Evolutionary conservation across 2,329 filamentous ascomycete genomes (phyloP).

Genomic region (Onygena corvina): DNA sequence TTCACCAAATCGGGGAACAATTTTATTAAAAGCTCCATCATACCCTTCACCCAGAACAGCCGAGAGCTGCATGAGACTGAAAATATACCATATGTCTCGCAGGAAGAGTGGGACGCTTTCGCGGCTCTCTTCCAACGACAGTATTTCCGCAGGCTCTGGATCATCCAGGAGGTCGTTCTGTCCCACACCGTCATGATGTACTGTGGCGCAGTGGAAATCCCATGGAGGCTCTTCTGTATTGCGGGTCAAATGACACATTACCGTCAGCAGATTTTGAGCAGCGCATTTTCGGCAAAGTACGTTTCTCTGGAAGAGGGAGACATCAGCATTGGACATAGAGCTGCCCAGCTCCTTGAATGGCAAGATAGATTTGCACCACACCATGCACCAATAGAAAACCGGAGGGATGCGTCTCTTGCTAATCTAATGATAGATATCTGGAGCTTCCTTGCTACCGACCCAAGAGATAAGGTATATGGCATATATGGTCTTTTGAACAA

Average conservation of each 20-base stretch:
- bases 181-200: slow-evolving; percentile 13
- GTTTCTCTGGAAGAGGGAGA: slow-evolving; percentile 7
- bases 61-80: slow-evolving; percentile 8
- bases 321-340: slow-evolving; percentile 7
- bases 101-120: slow-evolving; percentile 12
- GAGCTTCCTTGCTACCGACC: slow-evolving; percentile 12
- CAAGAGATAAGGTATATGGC: slow-evolving; percentile 14
- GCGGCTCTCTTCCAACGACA: slow-evolving; percentile 15
- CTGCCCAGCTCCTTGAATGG: slow-evolving; percentile 10
- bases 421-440: slow-evolving; percentile 14
- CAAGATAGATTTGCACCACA: slow-evolving; percentile 7
- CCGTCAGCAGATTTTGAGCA: slow-evolving; percentile 4
- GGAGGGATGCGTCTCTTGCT: slow-evolving; percentile 4
- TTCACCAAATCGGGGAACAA: slow-evolving; percentile 6
- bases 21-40: slow-evolving; percentile 6
- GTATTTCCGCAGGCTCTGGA: slow-evolving; percentile 19
- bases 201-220: slow-evolving; percentile 14
- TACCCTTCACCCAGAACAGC: slow-evolving; percentile 1
- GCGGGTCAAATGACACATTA: slow-evolving; percentile 9
- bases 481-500: slow-evolving; percentile 12
- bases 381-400: neutral
- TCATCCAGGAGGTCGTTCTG: slow-evolving; percentile 18
- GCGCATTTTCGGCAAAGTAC: slow-evolving; percentile 5
- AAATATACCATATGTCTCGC: slow-evolving; percentile 11
- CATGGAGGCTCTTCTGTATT: slow-evolving; percentile 10